Percentiles rank a stretch among this genome's conserved stretches.
These are phyloP conservation scores for Oryza nivara DNA, from an alignment of 176 grass and related monocot genomes.

Conservation along the genomic window DNA sequence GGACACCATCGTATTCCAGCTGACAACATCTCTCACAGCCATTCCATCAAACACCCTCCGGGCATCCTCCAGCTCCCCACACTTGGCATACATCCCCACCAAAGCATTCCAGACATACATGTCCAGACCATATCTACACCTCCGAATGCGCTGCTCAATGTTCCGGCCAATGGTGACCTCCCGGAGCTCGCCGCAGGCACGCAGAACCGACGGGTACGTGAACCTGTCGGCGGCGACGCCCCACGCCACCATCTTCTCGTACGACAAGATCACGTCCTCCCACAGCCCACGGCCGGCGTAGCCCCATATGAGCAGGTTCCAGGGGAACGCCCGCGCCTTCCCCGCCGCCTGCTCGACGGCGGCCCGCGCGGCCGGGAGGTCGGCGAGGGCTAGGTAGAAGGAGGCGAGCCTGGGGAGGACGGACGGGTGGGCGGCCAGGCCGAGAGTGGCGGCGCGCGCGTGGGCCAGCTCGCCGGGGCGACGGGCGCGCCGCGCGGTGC, in stretches of 20 bases:
- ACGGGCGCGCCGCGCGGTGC: conserved; percentile 17
- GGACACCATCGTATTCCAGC: conserved; percentile 67
- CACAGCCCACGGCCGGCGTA: conserved; percentile 34
- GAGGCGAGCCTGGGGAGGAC: conserved; percentile 49
- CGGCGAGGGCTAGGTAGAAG: conserved; percentile 43
- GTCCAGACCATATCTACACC: conserved; percentile 45
- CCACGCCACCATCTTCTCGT: conserved; percentile 41
- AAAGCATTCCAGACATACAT: conserved; percentile 64
- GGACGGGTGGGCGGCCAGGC: conserved; percentile 49
- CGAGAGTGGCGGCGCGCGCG: conserved; percentile 46
- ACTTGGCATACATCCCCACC: conserved; percentile 58
- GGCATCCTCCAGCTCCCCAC: conserved; percentile 38
- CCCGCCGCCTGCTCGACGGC: conserved; percentile 33
- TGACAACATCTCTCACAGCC: conserved; percentile 53
- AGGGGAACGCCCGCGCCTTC: conserved; percentile 48
- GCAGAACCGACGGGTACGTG: conserved; percentile 68
- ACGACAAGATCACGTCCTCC: conserved; percentile 46
- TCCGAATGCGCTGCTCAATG: conserved; percentile 28
- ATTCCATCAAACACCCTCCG: conserved; percentile 65
- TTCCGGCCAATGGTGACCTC: conserved; percentile 46
- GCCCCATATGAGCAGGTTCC: conserved; percentile 64
- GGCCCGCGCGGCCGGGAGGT: conserved; percentile 39
- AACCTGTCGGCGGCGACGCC: conserved; percentile 45
- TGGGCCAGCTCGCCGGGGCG: conserved; percentile 53
- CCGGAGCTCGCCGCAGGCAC: conserved; percentile 54